Evolutionary conservation across 106 monocot genomes (phyloP), one percentile per base, ranked within the genome.

Genomic region (Dendrobium officinale): DNA sequence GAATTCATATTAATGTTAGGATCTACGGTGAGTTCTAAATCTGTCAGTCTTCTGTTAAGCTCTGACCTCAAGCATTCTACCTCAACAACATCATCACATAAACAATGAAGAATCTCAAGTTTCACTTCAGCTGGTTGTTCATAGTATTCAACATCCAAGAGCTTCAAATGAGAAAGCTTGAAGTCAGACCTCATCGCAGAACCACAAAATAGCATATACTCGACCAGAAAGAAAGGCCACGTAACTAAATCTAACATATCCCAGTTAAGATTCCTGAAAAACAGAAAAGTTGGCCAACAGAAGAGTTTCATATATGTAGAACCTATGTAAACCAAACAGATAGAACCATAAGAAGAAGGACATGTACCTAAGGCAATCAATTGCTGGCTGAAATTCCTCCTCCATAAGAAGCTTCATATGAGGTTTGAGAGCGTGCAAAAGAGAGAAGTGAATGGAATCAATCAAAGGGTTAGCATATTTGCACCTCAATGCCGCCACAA

Each of bases 51-150:
- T 80, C 67, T 84, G 75, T 81, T 82, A 48, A 98, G 78, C 85
- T 94, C 97, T 29, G 81, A 85, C 75, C 91, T 92, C 75, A 99
- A 86, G 44, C 70, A 37, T 72, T 90, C 90, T 68, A 84, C 90
- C 58, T 95, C 95, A 83, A 95, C 70, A 61, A 93, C 89, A 91
- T 93, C 88, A 85, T 99, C 99, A 78, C 95, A 99, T 26, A 99
- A 78, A 76, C 83, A 93, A 22, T 86, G 82, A 75, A 99, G 95
- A 68, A 99, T 83, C 81, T 95, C 91, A 44, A 99, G 89, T 78
- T 99, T 99, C 67, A 88, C 86, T 27, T 58, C 68, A 80, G 88
- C 86, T 10, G 95, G 87, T 64, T 93, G 99, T 76, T 74, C 81
- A 67, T 95, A 99, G 76, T 99, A 99, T 72, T 93, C 99, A 37